Evolutionary conservation across 2,329 filamentous ascomycete genomes (phyloP).

Genomic region (Arthrinium phaeospermum): DNA sequence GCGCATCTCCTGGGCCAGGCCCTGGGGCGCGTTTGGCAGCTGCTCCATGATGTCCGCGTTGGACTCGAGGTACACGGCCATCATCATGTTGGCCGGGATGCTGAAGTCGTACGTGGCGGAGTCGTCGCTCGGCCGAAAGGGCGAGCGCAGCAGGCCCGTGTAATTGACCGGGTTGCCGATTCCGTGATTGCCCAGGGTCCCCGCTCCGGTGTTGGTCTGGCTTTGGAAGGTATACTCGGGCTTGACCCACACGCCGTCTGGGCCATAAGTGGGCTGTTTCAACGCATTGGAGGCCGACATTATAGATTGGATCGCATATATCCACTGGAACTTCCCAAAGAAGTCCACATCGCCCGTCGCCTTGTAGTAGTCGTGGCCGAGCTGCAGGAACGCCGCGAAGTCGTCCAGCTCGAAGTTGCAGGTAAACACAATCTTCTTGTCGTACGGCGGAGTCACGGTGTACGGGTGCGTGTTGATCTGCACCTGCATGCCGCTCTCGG

Average conservation of each 20-base stretch:
- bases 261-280: slow-evolving; percentile 68
- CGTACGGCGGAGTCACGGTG: slow-evolving; percentile 66
- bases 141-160: slow-evolving; percentile 73
- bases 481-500: slow-evolving; percentile 70
- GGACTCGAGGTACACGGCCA: slow-evolving; percentile 58
- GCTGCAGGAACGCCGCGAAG: slow-evolving; percentile 75
- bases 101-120: slow-evolving; percentile 78
- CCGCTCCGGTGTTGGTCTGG: slow-evolving; percentile 68
- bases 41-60: slow-evolving; percentile 43
- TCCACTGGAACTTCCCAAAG: slow-evolving; percentile 73
- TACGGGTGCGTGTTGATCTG: slow-evolving; percentile 66
- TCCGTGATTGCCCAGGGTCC: slow-evolving; percentile 72
- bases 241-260: slow-evolving; percentile 56
- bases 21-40: slow-evolving; percentile 39
- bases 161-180: slow-evolving; percentile 76
- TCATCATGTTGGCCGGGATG: slow-evolving; percentile 79
- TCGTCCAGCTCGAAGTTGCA: slow-evolving; percentile 89
- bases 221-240: slow-evolving; percentile 74
- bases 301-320: slow-evolving; percentile 68
- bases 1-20: slow-evolving; percentile 53
- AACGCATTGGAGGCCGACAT: slow-evolving; percentile 65
- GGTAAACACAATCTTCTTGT: slow-evolving; percentile 73
- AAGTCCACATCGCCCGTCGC: slow-evolving; percentile 69
- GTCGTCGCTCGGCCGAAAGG: slow-evolving; percentile 82
- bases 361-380: slow-evolving; percentile 74